Evolutionary conservation across 2,329 filamentous ascomycete species (phyloP).

Genomic region (Setomelanomma holmii): DNA sequence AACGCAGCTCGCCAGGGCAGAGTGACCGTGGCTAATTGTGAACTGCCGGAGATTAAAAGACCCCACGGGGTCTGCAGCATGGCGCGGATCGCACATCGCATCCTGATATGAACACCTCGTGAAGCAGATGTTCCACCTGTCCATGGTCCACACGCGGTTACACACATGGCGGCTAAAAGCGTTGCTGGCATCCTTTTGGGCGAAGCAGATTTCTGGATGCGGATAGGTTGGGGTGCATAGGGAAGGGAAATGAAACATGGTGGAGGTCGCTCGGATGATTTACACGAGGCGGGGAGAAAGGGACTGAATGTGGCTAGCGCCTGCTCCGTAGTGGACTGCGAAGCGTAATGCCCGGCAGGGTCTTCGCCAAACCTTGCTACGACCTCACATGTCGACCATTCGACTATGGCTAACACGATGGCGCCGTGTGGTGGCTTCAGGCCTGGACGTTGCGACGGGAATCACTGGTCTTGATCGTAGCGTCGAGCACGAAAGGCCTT

Average conservation of each 20-base stretch:
- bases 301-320: constrained; percentile 6
- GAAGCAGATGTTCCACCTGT: neutral
- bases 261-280: no score
- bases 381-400: constrained; percentile 21
- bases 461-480: no score
- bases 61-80: neutral
- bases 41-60: constrained; percentile 17
- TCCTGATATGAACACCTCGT: constrained; percentile 7
- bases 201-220: neutral
- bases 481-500: no score
- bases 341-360: constrained; percentile 12
- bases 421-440: no score
- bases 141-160: neutral
- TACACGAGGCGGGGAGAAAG: constrained; percentile 6
- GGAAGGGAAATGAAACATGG: neutral
- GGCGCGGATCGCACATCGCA: constrained; percentile 9
- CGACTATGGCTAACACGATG: no score
- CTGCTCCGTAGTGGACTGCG: constrained; percentile 22
- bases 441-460: no score
- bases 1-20: constrained; percentile 6
- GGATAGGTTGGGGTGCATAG: neutral
- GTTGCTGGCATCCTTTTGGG: neutral
- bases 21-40: constrained; percentile 5
- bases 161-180: constrained; percentile 12
- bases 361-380: constrained; percentile 19